phyloP scores from a whole-genome alignment of 116 monocot genomes.

The Zostera marina region DNA sequence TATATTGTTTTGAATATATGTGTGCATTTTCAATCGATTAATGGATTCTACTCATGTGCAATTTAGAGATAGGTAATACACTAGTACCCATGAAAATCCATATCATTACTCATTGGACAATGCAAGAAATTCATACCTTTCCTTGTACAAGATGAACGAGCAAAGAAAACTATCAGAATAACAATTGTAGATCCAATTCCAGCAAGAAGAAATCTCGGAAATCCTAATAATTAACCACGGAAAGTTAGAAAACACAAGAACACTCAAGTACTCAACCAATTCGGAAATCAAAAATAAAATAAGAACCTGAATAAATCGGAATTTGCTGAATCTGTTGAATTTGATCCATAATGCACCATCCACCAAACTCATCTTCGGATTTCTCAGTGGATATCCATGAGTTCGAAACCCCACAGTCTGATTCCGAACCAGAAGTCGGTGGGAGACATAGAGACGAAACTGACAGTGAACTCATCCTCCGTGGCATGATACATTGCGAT shows the following conservation, averaged over 20 bases:
- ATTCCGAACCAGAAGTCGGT: not conserved
- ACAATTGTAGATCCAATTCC: constrained; percentile 24
- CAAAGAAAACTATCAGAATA: constrained; percentile 17
- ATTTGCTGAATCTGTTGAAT: constrained; percentile 2
- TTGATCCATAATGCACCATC: constrained; percentile 12
- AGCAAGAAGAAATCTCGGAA: constrained; percentile 9
- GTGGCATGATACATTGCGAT: no score
- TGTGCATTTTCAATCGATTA: no score
- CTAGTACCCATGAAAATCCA: not conserved
- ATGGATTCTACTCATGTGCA: no score
- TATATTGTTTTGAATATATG: no score
- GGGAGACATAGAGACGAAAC: not conserved
- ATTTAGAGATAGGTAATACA: no score
- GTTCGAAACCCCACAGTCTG: no score
- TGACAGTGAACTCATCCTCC: not conserved
- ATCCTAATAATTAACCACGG: constrained; percentile 2
- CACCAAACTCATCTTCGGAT: constrained; percentile 15
- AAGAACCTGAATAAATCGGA: not conserved
- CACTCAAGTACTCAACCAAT: not conserved
- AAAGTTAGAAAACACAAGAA: not conserved
- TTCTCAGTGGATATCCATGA: constrained; percentile 10
- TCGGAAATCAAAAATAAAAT: not conserved
- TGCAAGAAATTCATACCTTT: constrained; percentile 2
- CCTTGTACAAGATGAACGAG: constrained; percentile 11
- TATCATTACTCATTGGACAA: not conserved